A percentile compares a stretch with the other conserved stretches of the same genome.
Evolutionary conservation across 2,329 filamentous ascomycete genomes (phyloP).

Genomic region (Neoscytalidium dimidiatum): DNA sequence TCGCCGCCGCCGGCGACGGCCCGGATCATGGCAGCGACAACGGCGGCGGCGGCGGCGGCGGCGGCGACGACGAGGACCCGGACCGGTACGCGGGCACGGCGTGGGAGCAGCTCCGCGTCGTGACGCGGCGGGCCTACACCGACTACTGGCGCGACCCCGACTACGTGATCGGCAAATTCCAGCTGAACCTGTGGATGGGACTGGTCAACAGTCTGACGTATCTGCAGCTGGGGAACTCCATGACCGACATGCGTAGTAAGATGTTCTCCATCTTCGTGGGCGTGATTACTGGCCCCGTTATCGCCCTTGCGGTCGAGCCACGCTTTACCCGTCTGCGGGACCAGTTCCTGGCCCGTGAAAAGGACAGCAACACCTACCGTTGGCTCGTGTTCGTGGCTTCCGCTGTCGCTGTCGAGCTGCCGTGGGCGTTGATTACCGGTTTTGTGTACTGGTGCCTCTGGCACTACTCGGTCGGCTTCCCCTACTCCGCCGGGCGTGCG

Average conservation of each 20-base stretch:
- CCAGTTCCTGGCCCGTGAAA: not conserved
- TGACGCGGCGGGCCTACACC: not conserved
- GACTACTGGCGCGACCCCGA: slow-evolving; percentile 36
- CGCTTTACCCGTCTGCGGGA: not conserved
- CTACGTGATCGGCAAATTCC: slow-evolving; percentile 24
- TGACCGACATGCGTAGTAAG: not conserved
- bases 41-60: slow-evolving; percentile 44
- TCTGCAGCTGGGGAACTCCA: not conserved
- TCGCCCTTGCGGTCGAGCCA: not conserved
- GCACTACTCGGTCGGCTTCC: slow-evolving; percentile 79
- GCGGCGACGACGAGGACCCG: not conserved
- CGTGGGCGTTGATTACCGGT: slow-evolving; percentile 72
- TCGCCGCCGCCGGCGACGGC: too few species aligned
- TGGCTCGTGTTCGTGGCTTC: slow-evolving; percentile 80
- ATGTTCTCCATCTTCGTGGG: slow-evolving; percentile 8
- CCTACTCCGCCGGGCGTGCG: slow-evolving; percentile 66
- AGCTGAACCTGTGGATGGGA: not conserved
- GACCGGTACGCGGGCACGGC: not conserved
- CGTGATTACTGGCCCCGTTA: not conserved
- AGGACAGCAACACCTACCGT: slow-evolving; percentile 52
- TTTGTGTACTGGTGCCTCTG: slow-evolving; percentile 71
- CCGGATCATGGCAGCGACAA: slow-evolving; percentile 41
- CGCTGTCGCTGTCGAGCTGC: slow-evolving; percentile 77
- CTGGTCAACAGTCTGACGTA: not conserved
- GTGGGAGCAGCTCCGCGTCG: not conserved